Base-by-base conservation (phyloP, 306 rosid species). In the Ormosia semicastrata region DNA sequence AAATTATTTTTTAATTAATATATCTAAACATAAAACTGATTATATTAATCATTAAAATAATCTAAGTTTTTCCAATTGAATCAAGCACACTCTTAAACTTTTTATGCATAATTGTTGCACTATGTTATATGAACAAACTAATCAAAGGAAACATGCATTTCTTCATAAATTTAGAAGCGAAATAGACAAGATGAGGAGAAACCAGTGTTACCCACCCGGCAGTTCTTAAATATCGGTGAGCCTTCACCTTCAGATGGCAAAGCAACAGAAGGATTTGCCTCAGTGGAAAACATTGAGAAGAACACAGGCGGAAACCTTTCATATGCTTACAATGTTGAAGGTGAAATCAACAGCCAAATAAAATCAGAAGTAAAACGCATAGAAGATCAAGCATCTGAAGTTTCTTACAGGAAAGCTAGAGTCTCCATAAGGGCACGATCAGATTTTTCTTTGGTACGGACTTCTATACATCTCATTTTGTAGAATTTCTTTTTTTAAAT, bases 401-500 rank as follows among this genome's bases (percentile, higher is more conserved):
- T 30, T 71, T 11, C 77, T 6, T 76, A 69, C 76, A 80, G 67
- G 77, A 85, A 85, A 66, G 87, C 89, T 46, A 88, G 85, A 53
- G 87, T 88, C 13, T 85, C 91, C 82, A 80, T 88, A 39, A 73
- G 89, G 76, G 85, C 89, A 46, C 60, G 82, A 73, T 83, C 84
- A 30, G 84, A 85, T 77, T 63, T 84, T 75, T 71, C 86, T n/a
- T 4, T 88, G 84, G 89, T 88, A 83, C 2, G 81, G 2, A 52
- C 8, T 73, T 75, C 37, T 66, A 43, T 50, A 24, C 1, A 24
- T 24, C 15, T 67, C n/a, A 11, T 5, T 5, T 39, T 24, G 24
- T 24, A 24, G 24, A 24, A 24, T 24, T 24, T 24, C 0, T 24
- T 24, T 24, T 24, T 24, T 24, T 24, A 24, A 24, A 24, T 24